Evolutionary conservation across 805 yeast species (phyloP).

Genomic region (Candida hispaniensis): DNA sequence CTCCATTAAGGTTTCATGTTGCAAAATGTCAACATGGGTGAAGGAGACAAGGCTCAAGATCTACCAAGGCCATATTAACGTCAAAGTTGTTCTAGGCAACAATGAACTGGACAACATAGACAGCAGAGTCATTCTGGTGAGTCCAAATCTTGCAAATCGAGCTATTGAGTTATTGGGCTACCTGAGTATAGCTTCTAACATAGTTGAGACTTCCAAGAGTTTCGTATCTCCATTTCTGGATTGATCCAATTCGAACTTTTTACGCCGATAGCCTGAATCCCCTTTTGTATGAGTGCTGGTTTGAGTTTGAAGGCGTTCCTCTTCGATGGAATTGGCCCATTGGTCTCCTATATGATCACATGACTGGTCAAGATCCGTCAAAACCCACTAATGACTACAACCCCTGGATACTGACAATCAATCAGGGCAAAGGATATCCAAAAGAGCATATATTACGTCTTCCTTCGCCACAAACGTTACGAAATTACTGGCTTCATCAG

Average conservation of each 20-base stretch:
- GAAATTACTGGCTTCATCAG: conserved; percentile 59
- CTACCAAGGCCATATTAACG: conserved; percentile 8
- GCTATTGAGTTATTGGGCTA: no score
- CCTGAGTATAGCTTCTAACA: no score
- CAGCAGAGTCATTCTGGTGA: no score
- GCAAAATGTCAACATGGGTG: conserved; percentile 10
- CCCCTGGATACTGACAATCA: conserved; percentile 35
- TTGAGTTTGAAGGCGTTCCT: conserved; percentile 54
- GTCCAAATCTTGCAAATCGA: no score
- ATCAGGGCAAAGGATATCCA: conserved; percentile 39
- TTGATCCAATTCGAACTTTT: no score
- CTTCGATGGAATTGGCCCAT: conserved; percentile 69
- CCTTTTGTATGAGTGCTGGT: conserved; percentile 41
- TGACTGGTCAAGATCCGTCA: conserved; percentile 33
- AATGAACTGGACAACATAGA: no score
- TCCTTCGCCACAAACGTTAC: conserved; percentile 29
- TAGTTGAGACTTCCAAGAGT: conserved; percentile 7
- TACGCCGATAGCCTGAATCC: conserved; percentile 23
- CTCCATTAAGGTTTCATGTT: conserved; percentile 3
- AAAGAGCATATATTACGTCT: conserved; percentile 35
- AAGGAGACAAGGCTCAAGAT: conserved; percentile 9
- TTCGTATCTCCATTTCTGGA: conserved; percentile 9
- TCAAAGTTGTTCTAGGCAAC: conserved; percentile 8
- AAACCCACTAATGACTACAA: conserved; percentile 17
- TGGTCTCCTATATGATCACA: conserved; percentile 53